Evolutionary conservation across 148 eudicot genomes (phyloP).

Genomic region (Agrostemma githago): DNA sequence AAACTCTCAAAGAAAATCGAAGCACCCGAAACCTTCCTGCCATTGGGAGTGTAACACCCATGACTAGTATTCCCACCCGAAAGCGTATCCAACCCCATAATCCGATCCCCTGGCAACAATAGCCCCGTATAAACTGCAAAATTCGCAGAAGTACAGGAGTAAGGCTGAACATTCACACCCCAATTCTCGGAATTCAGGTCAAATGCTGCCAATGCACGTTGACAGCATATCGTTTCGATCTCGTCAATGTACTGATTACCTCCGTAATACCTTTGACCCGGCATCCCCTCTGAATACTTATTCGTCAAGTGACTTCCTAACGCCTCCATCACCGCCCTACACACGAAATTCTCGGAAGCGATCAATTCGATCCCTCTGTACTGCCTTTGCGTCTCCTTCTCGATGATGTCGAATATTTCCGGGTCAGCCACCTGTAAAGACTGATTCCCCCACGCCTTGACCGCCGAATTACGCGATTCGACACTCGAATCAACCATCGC

Average conservation of each 20-base stretch:
- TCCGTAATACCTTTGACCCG: constrained; percentile 80
- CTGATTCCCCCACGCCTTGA: constrained; percentile 72
- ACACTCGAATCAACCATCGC: constrained; percentile 37
- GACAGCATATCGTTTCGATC: constrained; percentile 67
- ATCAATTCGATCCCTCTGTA: constrained; percentile 76
- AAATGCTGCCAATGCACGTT: constrained; percentile 79
- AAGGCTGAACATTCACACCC: constrained; percentile 97
- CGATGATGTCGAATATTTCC: constrained; percentile 61
- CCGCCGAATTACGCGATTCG: constrained; percentile 46
- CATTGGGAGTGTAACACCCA: constrained; percentile 78
- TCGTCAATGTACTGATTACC: constrained; percentile 88
- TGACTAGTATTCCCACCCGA: constrained; percentile 88
- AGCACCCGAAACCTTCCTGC: constrained; percentile 93
- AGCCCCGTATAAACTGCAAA: constrained; percentile 86
- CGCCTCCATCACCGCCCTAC: constrained; percentile 85
- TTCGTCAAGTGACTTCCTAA: constrained; percentile 81
- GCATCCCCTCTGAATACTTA: constrained; percentile 88
- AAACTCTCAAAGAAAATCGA: constrained; percentile 91
- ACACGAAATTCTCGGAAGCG: constrained; percentile 95
- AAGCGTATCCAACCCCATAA: constrained; percentile 90
- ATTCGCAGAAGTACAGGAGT: constrained; percentile 86
- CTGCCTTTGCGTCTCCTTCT: constrained; percentile 76
- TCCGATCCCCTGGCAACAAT: constrained; percentile 71
- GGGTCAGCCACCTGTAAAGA: constrained; percentile 60
- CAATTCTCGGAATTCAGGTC: constrained; percentile 54